Base-by-base conservation (phyloP, 345 rosid species). In the Euphorbia tirucalli region DNA sequence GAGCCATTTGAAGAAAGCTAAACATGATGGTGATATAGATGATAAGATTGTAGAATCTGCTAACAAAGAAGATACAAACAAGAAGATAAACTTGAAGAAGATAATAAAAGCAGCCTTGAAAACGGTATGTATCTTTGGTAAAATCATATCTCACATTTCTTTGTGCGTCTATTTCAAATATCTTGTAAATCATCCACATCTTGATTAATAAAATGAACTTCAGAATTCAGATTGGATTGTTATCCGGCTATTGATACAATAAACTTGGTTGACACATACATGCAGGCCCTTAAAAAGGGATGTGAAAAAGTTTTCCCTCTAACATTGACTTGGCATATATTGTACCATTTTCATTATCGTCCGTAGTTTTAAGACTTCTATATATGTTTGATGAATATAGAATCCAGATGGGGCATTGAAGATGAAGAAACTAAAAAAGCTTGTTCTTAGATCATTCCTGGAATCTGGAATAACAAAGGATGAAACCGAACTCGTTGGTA, bases 71-170 rank as follows among this genome's bases (percentile, higher is more conserved):
- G 80, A 75, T 19, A 25, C 66, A 35, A 73, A 80, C 75, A 79
- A 73, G 82, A 82, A 90, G 78, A 87, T 94, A 69, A 88, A 87
- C 69, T 91, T 97, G 96, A 90, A 87, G 83, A 91, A 87, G 85
- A 70, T 90, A 87, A 83, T 94, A 68, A 82, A 78, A 41, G 77
- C 89, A 16, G 80, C 93, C 59, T 75, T 91, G 85, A 88, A 78
- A 81, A 78, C 88, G 7, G 98, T 89, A 86, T 25, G 88, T 78
- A 68, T 77, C 66, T 11, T 32, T 22, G 25, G 22, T 32, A 44
- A 27, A 63, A 48, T 50, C 32, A 27, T 27, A 27, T 66, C 13
- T 18, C 48, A 25, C 54, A 52, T 69, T 70, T 16, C 35, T 18
- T 69, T 56, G 65, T 25, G 27, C 8, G 61, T 22, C 18, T 62